phyloP scores from a whole-genome alignment of 305 asterid species.

The Lippia alba region DNA sequence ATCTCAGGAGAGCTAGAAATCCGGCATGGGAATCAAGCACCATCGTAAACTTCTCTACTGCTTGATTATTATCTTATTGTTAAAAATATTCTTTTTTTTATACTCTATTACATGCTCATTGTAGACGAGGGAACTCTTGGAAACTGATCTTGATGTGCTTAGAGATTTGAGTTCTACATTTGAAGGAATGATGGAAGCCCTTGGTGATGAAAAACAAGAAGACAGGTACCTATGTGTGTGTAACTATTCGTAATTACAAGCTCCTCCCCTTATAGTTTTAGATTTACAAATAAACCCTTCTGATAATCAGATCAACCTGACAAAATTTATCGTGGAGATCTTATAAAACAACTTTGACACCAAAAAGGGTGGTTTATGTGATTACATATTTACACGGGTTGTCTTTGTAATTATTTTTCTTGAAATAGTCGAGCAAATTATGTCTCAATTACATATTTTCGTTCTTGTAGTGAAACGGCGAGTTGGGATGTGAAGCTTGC shows the following conservation, averaged over 20 bases:
- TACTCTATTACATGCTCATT: not conserved
- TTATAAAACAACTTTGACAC: not conserved
- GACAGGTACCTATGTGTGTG: slow-evolving; percentile 49
- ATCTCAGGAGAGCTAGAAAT: slow-evolving; percentile 63
- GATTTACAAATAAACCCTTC: not conserved
- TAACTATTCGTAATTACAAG: slow-evolving; percentile 7
- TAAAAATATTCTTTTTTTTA: slow-evolving; percentile 11
- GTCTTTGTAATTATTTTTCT: not conserved
- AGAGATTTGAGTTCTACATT: slow-evolving; percentile 63
- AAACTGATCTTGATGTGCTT: slow-evolving; percentile 67
- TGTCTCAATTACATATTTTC: slow-evolving; percentile 30
- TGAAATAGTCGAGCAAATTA: not conserved
- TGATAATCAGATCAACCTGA: not conserved
- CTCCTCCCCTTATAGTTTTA: not conserved
- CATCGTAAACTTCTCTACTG: slow-evolving; percentile 43
- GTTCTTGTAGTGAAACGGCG: slow-evolving; percentile 48
- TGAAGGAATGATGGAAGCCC: slow-evolving; percentile 70
- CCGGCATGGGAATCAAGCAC: slow-evolving; percentile 40
- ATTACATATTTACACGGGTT: not conserved
- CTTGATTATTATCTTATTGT: slow-evolving; percentile 15
- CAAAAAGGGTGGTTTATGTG: not conserved
- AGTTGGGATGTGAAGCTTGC: slow-evolving; percentile 89
- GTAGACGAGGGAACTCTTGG: slow-evolving; percentile 61
- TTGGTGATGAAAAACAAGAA: slow-evolving; percentile 57
- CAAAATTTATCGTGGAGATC: not conserved